Evolutionary conservation across 768 basidiomycete genomes (phyloP).

Genomic region (Boletus bicolor): DNA sequence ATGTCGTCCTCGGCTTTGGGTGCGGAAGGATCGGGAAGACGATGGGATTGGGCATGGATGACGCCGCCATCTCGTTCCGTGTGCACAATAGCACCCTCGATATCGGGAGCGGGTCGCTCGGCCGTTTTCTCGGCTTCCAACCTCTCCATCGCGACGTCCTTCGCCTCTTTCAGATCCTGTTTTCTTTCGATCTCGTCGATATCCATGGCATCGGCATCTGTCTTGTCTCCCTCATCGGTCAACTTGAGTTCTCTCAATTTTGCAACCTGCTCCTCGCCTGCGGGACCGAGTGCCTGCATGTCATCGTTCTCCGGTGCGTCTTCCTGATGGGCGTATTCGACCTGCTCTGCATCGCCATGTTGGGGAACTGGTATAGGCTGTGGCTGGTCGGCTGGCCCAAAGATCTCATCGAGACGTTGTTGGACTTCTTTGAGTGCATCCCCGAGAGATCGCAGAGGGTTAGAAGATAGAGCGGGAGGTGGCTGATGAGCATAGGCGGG

Average conservation of each 20-base stretch:
- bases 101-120: conserved; percentile 26
- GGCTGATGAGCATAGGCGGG: conserved; percentile 40
- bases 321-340: conserved; percentile 68
- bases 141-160: conserved; percentile 23
- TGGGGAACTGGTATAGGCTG: conserved; percentile 36
- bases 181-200: conserved; percentile 35
- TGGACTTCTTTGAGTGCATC: conserved; percentile 80
- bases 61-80: conserved; percentile 18
- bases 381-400: conserved; percentile 40
- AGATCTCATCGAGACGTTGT: conserved; percentile 81
- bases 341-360: conserved; percentile 41
- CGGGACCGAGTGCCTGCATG: conserved; percentile 88
- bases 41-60: conserved; percentile 2
- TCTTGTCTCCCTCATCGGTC: conserved; percentile 53
- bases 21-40: conserved; percentile 25
- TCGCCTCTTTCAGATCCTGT: conserved; percentile 27
- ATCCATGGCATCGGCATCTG: conserved; percentile 45
- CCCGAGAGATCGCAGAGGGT: conserved; percentile 76
- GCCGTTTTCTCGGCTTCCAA: conserved; percentile 30
- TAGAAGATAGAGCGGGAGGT: conserved; percentile 34
- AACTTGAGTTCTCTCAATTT: conserved; percentile 80
- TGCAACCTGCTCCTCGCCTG: conserved; percentile 78
- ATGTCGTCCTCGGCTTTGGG: conserved; percentile 30
- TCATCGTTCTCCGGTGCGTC: conserved; percentile 63
- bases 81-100: conserved; percentile 49